Evolutionary conservation across 2,329 filamentous ascomycete species (phyloP), one percentile per base, ranked within the genome.

Genomic region (Aspergillus ochraceoroseus): DNA sequence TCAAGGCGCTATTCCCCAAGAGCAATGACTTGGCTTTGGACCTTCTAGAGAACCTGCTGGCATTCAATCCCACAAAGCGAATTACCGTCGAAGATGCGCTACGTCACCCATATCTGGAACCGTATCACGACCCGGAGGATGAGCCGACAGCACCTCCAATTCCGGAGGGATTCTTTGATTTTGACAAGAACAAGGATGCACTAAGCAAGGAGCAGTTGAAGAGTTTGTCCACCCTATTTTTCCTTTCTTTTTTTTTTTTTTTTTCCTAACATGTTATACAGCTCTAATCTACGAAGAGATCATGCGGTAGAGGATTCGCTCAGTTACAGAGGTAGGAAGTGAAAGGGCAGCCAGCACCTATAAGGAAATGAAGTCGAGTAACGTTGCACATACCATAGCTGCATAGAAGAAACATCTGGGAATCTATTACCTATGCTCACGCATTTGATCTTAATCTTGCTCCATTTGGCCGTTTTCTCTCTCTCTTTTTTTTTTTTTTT

Each of bases 151-250:
- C 92, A 12, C 86, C 89, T 29, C 89, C 92, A 14, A 98, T 98
- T 59, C 92, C 92, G 14, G 90, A 96, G 66, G 90, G 95, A 66
- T 98, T 98, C 75, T 98, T 98, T 65, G 92, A 98, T 70, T 98
- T 98, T 67, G 92, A 98, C 71, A 95, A 95, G 78, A 94, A 96
- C 76, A 98, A 98, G 80, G 92, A 98, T 67, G 92, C 84, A 59
- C 71, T 98, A 61, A 95, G 85, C 74, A 98, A 98, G 73, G 92
- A 98, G 72, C 88, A 98, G 70, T 70, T 98, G 66, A 96, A 96
- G 76, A 78, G 92, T 82, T 57, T 53, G 62, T 52, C 31, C 12
- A 25, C 17, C 11, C 22, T 17, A 2, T 7, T 13, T 35, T 40
- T 38, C 20, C 6, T 8, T 39, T 8, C 11, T 46, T 8, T 6